Base-by-base conservation (phyloP, 192 early-diverging fungal species). In the Coemansia sp. region DNA sequence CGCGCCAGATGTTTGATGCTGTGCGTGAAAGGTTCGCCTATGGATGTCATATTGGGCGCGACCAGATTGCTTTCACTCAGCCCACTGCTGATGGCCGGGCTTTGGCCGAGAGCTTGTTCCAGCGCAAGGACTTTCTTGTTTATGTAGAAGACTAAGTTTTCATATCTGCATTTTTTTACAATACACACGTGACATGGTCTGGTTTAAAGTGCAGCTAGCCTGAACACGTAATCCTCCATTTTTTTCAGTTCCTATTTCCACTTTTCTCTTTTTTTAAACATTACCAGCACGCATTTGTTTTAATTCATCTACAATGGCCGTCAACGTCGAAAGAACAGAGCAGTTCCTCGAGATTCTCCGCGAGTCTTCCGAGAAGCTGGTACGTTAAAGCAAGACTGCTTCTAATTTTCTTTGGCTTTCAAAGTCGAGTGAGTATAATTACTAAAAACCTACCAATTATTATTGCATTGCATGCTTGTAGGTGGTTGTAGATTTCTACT, bases 41-140 rank as follows among this genome's bases (percentile, higher is more conserved):
- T 40, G 84, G 81, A 0, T 74, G 64, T 43, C 35, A 51, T 0
- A 30, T 85, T 14, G 42, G 16, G 3, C 45, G 19, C 19, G 58
- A 33, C 0, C n/a, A 54, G 30, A 40, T 85, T 2, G 84, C 84
- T 0, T 85, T 85, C 35, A 75, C 84, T 5, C 80, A 85, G 60
- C 84, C 84, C 10, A 83, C 84, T 14, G 42, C 49, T 4, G 71
- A 63, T 12, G 84, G 84, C 43, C 61, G 63, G 19, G 59, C 56
- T 7, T 67, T 85, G 18, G 84, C 81, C 23, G 66, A 74, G 44
- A 65, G 66, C 10, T 32, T 79, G 7, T 79, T 77, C 64, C 62
- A 59, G 3, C 75, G 81, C 18, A 46, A 35, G 4, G 76, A 85
- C 53, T 85, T 85, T 75, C 44, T 85, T 16, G 83, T 81, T 0